Conservation (phyloP, 176 grass and related monocot species). For the Zea luxurians region DNA sequence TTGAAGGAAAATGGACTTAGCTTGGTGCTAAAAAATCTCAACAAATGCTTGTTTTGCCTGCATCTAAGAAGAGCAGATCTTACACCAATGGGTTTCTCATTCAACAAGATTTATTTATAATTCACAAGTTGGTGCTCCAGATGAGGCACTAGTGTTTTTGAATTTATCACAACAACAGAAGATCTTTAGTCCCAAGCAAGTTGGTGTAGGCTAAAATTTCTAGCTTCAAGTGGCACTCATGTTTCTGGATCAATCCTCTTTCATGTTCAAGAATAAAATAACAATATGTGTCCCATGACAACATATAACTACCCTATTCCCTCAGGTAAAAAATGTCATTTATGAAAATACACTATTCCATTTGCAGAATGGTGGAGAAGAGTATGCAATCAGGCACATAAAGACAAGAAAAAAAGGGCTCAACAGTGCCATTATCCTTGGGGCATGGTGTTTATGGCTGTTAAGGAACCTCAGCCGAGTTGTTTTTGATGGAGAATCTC, state of each 20-base stretch:
- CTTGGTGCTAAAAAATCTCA: not conserved
- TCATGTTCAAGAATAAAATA: constrained; percentile 16
- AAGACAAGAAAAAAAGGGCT: too few species aligned
- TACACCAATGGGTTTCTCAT: not conserved
- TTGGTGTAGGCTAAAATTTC: not conserved
- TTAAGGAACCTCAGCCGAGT: too few species aligned
- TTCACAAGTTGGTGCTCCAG: not conserved
- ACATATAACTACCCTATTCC: not conserved
- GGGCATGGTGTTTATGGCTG: too few species aligned
- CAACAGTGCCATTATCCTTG: too few species aligned
- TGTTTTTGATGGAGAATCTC: too few species aligned
- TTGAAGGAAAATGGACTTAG: not conserved
- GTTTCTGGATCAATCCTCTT: not conserved
- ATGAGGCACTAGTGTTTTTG: not conserved
- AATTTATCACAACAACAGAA: not conserved
- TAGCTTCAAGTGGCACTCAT: not conserved
- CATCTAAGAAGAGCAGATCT: not conserved
- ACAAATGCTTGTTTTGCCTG: not conserved
- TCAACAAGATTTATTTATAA: not conserved
- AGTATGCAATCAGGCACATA: too few species aligned
- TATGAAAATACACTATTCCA: not conserved
- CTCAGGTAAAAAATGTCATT: not conserved
- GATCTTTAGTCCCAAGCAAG: not conserved
- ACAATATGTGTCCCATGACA: not conserved
- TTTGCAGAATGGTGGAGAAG: too few species aligned